A percentile compares a stretch with the other conserved stretches of the same genome.
Evolutionary conservation across 306 rosid species (phyloP).

Genomic region (Mimosa bimucronata): DNA sequence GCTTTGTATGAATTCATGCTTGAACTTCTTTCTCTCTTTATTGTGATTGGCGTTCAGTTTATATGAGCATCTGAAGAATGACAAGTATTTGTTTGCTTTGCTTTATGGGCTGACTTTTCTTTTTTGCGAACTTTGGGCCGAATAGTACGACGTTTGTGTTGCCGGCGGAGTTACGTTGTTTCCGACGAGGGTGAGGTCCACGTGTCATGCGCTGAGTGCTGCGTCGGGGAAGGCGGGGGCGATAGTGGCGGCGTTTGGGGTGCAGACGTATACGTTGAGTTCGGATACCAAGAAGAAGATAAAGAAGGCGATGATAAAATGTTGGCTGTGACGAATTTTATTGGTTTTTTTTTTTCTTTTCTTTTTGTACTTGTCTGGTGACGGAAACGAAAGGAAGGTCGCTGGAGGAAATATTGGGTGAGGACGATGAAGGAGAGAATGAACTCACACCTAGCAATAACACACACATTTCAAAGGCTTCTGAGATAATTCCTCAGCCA

Average conservation of each 20-base stretch:
- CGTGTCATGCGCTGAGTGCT: not conserved
- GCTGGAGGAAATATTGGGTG: conserved; percentile 1
- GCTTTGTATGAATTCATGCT: too few relatives aligned
- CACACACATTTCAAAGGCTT: not conserved
- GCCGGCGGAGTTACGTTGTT: not conserved
- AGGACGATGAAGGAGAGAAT: not conserved
- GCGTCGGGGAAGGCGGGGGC: not conserved
- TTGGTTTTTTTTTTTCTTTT: too few relatives aligned
- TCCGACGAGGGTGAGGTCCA: not conserved
- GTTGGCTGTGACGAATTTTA: not conserved
- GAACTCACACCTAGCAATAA: not conserved
- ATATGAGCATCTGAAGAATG: not conserved
- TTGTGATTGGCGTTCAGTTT: not conserved
- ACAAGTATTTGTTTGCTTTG: not conserved
- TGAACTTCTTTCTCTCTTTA: too few relatives aligned
- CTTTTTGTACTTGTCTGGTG: not conserved
- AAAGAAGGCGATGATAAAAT: not conserved
- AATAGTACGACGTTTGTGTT: not conserved
- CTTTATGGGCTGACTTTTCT: conserved; percentile 2
- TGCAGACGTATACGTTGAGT: not conserved
- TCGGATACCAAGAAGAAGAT: not conserved
- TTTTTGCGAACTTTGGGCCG: not conserved
- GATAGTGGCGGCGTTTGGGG: not conserved
- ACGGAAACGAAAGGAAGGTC: not conserved
- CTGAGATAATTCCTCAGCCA: not conserved